Percentiles rank a stretch among this genome's conserved stretches.
Conservation (phyloP, 2,329 filamentous ascomycete species). For the Penicillium sp. region DNA sequence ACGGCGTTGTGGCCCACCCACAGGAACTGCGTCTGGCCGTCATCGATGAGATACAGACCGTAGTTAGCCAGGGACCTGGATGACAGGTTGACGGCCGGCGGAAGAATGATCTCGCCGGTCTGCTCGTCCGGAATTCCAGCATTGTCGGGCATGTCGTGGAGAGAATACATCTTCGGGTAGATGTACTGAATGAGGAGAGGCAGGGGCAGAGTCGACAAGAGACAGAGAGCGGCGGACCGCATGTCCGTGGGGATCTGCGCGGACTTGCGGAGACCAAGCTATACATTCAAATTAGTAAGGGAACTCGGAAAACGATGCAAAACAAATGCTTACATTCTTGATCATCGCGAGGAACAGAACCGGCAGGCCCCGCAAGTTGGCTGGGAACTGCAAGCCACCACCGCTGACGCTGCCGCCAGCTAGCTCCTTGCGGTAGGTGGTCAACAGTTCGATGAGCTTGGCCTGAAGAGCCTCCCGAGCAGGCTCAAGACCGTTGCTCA, state of each 20-base stretch:
- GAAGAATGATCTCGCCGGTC: constrained; percentile 84
- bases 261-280: constrained; percentile 78
- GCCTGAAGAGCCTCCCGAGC: constrained; percentile 85
- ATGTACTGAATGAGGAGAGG: constrained; percentile 91
- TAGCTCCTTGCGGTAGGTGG: constrained; percentile 95
- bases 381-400: constrained; percentile 85
- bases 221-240: constrained; percentile 83
- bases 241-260: constrained; percentile 92
- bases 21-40: constrained; percentile 94
- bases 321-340: constrained; percentile 67
- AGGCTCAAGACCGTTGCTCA: constrained; percentile 81
- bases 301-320: neutral
- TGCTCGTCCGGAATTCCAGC: constrained; percentile 78
- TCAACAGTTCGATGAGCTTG: constrained; percentile 86
- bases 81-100: constrained; percentile 76
- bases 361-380: constrained; percentile 82
- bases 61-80: constrained; percentile 83
- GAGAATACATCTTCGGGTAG: constrained; percentile 74
- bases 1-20: constrained; percentile 94
- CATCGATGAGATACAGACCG: constrained; percentile 92
- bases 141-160: constrained; percentile 94
- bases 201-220: constrained; percentile 87
- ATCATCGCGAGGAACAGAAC: constrained; percentile 89
- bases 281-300: constrained; percentile 23
- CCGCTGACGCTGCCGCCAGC: constrained; percentile 92